A percentile compares a stretch with the other conserved stretches of the same genome.
phyloP scores from a whole-genome alignment of 768 basidiomycete genomes.

The Boletus sp. region DNA sequence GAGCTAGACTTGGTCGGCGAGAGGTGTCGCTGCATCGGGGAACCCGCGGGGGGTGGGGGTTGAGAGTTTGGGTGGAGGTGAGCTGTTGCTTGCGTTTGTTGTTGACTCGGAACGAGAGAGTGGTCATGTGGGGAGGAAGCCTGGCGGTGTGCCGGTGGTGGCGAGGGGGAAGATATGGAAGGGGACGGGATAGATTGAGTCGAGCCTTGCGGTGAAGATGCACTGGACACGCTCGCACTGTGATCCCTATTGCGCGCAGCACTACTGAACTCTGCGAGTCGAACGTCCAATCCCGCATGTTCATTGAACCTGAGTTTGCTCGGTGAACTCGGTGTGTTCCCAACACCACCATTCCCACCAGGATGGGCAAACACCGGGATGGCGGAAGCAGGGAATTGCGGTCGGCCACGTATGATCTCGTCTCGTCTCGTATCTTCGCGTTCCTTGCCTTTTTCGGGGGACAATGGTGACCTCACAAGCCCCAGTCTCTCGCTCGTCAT shows the following conservation, averaged over 20 bases:
- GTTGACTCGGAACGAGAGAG: constrained; percentile 1
- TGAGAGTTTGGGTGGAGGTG: constrained; percentile 17
- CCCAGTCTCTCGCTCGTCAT: constrained; percentile 76
- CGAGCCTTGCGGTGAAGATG: constrained; percentile 72
- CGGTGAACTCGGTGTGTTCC: constrained; percentile 29
- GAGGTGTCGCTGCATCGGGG: constrained; percentile 49
- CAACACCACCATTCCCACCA: background rate
- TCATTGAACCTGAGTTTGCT: constrained; percentile 25
- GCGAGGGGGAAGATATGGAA: constrained; percentile 50
- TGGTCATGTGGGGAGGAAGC: constrained; percentile 25
- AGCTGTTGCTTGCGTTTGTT: constrained; percentile 3
- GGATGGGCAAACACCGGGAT: background rate
- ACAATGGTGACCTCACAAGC: constrained; percentile 46
- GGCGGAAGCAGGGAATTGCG: constrained; percentile 19
- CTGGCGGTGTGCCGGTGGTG: constrained; percentile 30
- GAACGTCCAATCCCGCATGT: constrained; percentile 29
- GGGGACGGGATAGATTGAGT: constrained; percentile 82
- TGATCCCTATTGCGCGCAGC: constrained; percentile 46
- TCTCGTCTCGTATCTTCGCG: constrained; percentile 18
- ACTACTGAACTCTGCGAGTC: constrained; percentile 34
- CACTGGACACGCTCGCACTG: constrained; percentile 73
- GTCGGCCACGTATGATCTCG: constrained; percentile 45
- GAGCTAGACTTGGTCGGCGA: constrained; percentile 59
- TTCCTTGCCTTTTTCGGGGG: constrained; percentile 38
- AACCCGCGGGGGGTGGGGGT: constrained; percentile 14